A percentile compares a stretch with the other conserved stretches of the same genome.
Conservation (phyloP, 2,329 filamentous ascomycete species). For the Orbilia javanica region DNA sequence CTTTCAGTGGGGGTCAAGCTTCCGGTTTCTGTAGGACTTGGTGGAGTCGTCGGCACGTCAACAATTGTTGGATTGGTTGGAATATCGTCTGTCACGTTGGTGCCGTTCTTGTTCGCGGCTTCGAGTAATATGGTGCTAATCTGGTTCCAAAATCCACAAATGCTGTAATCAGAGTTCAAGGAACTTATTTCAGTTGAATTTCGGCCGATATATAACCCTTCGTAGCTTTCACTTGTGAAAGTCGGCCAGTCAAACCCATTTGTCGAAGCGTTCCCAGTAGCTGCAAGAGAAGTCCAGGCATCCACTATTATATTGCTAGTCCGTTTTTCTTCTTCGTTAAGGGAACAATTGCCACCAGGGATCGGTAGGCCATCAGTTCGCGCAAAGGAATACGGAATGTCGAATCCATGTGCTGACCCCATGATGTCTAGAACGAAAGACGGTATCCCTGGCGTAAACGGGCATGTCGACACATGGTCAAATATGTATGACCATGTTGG, state of each 20-base stretch:
- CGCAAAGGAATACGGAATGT: constrained; percentile 23
- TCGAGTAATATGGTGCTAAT: constrained; percentile 11
- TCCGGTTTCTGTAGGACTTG: not conserved
- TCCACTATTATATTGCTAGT: constrained; percentile 27
- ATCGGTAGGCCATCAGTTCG: constrained; percentile 22
- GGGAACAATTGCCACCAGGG: constrained; percentile 30
- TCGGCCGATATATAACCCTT: constrained; percentile 26
- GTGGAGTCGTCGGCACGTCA: not conserved
- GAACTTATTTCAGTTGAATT: constrained; percentile 28
- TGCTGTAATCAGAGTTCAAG: constrained; percentile 14
- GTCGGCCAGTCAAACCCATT: constrained; percentile 28
- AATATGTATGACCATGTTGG: constrained; percentile 44
- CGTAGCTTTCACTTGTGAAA: constrained; percentile 36
- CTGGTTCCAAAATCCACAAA: constrained; percentile 45
- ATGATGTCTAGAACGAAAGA: not conserved
- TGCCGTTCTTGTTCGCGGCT: constrained; percentile 32
- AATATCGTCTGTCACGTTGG: constrained; percentile 21
- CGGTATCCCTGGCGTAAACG: not conserved
- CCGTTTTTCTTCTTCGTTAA: constrained; percentile 14
- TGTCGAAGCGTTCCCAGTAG: constrained; percentile 28
- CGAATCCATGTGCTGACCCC: constrained; percentile 29
- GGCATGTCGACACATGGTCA: constrained; percentile 21
- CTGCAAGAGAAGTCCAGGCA: constrained; percentile 12
- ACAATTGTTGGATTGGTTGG: constrained; percentile 20
- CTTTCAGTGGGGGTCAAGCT: not conserved